Conservation (phyloP, 2,329 filamentous ascomycete genomes). For the Neonectria ditissima region DNA sequence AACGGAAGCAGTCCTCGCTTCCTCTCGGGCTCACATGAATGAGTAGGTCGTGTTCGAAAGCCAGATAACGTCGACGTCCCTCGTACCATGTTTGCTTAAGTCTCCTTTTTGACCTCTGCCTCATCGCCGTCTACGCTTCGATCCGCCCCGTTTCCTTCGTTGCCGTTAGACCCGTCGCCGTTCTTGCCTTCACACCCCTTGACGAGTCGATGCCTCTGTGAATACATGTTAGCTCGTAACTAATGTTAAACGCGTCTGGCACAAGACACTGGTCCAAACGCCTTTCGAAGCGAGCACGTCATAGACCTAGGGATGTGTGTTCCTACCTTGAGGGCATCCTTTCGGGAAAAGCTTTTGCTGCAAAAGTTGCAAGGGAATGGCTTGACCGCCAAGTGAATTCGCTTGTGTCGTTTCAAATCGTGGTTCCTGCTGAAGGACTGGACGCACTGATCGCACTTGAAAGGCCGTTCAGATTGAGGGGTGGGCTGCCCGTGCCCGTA, state of each 20-base stretch:
- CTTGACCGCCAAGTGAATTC: constrained; percentile 95
- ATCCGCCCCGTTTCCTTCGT: constrained; percentile 38
- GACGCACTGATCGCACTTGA: constrained; percentile 92
- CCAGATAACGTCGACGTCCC: constrained; percentile 22
- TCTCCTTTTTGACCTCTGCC: constrained; percentile 39
- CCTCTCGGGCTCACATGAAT: constrained; percentile 10
- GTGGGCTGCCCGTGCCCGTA: constrained; percentile 66
- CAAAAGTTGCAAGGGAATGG: constrained; percentile 92
- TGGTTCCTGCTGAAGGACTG: constrained; percentile 98
- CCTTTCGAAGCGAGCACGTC: background rate
- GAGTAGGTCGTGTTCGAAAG: constrained; percentile 28
- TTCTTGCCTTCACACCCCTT: constrained; percentile 68
- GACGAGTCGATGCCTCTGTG: constrained; percentile 70
- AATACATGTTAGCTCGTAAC: constrained; percentile 30
- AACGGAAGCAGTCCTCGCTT: constrained; percentile 6
- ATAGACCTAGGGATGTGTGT: background rate
- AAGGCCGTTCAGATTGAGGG: constrained; percentile 80
- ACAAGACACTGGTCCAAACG: background rate
- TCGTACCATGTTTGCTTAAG: constrained; percentile 26
- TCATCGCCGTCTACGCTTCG: constrained; percentile 44
- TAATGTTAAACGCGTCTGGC: background rate
- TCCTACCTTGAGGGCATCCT: constrained; percentile 94
- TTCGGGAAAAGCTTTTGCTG: constrained; percentile 96
- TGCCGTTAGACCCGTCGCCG: constrained; percentile 39
- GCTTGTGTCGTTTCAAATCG: constrained; percentile 94